Percentiles rank a stretch among this genome's conserved stretches.
Evolutionary conservation across 2,329 filamentous ascomycete genomes (phyloP).

Genomic region (Cladosporium sp.): DNA sequence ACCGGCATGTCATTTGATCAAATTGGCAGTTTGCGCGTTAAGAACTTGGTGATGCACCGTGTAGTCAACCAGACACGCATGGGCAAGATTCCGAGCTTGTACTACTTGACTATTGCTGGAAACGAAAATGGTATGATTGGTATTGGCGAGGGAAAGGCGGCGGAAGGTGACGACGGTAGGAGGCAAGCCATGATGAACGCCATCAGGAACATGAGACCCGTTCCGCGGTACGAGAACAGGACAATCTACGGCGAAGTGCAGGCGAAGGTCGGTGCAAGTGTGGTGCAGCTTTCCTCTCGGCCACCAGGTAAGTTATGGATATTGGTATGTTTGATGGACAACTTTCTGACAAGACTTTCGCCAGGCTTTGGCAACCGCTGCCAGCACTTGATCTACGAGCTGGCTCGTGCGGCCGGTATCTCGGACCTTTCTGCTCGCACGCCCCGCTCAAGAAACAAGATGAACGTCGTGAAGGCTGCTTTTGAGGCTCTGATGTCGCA

Average conservation of each 20-base stretch:
- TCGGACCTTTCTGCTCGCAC: slow-evolving; percentile 80
- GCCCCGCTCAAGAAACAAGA: slow-evolving; percentile 82
- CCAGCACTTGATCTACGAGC: slow-evolving; percentile 88
- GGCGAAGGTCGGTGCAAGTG: slow-evolving; percentile 80
- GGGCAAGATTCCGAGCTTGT: slow-evolving; percentile 79
- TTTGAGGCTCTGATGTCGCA: slow-evolving; percentile 79
- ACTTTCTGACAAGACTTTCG: slow-evolving; percentile 5
- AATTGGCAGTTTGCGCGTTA: slow-evolving; percentile 55
- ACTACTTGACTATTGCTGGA: slow-evolving; percentile 75
- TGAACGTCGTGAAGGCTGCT: slow-evolving; percentile 95
- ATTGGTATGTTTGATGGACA: not conserved
- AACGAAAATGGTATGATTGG: slow-evolving; percentile 83
- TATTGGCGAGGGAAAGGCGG: slow-evolving; percentile 83
- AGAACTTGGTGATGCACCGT: slow-evolving; percentile 66
- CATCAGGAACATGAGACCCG: slow-evolving; percentile 88
- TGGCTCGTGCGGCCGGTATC: slow-evolving; percentile 82
- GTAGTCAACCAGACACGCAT: slow-evolving; percentile 94
- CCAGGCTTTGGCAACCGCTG: slow-evolving; percentile 93
- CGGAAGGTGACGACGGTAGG: slow-evolving; percentile 62
- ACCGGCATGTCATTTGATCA: slow-evolving; percentile 50
- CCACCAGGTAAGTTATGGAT: slow-evolving; percentile 68
- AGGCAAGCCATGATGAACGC: slow-evolving; percentile 70
- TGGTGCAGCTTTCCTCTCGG: slow-evolving; percentile 74
- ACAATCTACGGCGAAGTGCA: slow-evolving; percentile 84
- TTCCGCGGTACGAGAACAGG: slow-evolving; percentile 82